phyloP scores from a whole-genome alignment of 352 stramenopile species.

The Globisporangium paddicum region DNA sequence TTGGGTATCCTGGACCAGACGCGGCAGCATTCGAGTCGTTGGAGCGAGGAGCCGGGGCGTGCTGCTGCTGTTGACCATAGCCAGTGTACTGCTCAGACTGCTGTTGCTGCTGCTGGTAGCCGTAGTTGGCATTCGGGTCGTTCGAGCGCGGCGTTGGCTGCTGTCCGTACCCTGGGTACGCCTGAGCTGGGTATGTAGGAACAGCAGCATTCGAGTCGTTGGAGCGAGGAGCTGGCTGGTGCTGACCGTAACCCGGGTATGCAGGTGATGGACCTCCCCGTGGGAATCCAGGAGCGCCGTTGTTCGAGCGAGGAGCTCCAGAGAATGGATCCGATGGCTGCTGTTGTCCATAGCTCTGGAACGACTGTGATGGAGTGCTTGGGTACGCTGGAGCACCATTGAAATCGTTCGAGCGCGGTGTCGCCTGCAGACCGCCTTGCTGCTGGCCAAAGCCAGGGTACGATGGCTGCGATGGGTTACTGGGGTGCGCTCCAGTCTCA shows the following conservation, averaged over 20 bases:
- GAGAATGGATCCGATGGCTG: slow-evolving; percentile 5
- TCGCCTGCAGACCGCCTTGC: slow-evolving; percentile 6
- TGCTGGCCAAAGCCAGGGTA: slow-evolving; percentile 3
- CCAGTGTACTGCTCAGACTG: slow-evolving; percentile 2
- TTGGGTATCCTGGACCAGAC: not conserved
- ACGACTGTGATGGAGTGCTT: slow-evolving; percentile 17
- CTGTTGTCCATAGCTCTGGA: slow-evolving; percentile 12
- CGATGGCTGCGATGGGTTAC: slow-evolving; percentile 4
- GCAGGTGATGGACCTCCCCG: not conserved
- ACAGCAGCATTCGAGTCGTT: slow-evolving; percentile 12
- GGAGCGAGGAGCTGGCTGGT: slow-evolving; percentile 13
- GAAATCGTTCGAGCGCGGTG: slow-evolving; percentile 20
- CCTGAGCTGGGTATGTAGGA: slow-evolving; percentile 17
- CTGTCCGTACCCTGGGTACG: slow-evolving; percentile 7
- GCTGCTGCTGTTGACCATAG: slow-evolving; percentile 6
- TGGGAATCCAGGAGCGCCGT: slow-evolving; percentile 1
- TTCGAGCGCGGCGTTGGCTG: slow-evolving; percentile 7
- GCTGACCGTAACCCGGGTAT: slow-evolving; percentile 3
- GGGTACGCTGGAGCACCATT: slow-evolving; percentile 21
- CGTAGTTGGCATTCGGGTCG: not conserved
- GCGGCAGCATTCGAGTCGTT: slow-evolving; percentile 14
- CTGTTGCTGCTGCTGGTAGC: not conserved
- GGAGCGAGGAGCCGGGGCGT: slow-evolving; percentile 9
- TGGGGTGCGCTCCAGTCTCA: slow-evolving; percentile 12
- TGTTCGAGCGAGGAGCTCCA: slow-evolving; percentile 9